Conservation (phyloP, 2,329 filamentous ascomycete species). For the Stylonectria norvegica region DNA sequence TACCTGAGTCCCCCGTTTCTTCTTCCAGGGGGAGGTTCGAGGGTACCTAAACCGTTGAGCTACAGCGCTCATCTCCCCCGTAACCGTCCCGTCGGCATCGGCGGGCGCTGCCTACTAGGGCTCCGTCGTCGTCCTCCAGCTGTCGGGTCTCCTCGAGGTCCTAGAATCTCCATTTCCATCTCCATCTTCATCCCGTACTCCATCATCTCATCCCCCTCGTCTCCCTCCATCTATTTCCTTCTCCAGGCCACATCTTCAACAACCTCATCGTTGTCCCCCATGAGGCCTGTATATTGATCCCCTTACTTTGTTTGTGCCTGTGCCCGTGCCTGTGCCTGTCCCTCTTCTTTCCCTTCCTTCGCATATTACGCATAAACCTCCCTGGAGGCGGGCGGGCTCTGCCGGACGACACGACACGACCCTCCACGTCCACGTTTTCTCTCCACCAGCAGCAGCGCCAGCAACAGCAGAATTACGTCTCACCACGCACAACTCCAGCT, state of each 20-base stretch:
- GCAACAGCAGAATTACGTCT: too few relatives aligned
- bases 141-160: too few relatives aligned
- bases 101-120: too few relatives aligned
- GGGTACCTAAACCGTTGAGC: too few relatives aligned
- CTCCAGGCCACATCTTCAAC: conserved; percentile 24
- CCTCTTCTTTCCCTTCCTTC: conserved; percentile 17
- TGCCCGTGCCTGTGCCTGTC: too few relatives aligned
- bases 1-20: too few relatives aligned
- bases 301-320: conserved; percentile 30
- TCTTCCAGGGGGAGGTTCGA: too few relatives aligned
- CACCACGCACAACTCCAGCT: too few relatives aligned
- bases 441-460: not conserved
- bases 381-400: not conserved
- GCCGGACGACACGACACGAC: conserved; percentile 21
- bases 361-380: conserved; percentile 1
- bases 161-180: conserved; percentile 15
- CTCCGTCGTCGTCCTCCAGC: too few relatives aligned
- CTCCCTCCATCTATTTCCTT: conserved; percentile 23
- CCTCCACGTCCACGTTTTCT: not conserved
- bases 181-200: conserved; percentile 22
- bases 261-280: conserved; percentile 21
- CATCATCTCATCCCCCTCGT: conserved; percentile 21
- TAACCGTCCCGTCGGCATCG: too few relatives aligned
- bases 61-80: too few relatives aligned
- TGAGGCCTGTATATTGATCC: conserved; percentile 39